Conservation (phyloP, 345 rosid species). For the Gossypium herbaceum region DNA sequence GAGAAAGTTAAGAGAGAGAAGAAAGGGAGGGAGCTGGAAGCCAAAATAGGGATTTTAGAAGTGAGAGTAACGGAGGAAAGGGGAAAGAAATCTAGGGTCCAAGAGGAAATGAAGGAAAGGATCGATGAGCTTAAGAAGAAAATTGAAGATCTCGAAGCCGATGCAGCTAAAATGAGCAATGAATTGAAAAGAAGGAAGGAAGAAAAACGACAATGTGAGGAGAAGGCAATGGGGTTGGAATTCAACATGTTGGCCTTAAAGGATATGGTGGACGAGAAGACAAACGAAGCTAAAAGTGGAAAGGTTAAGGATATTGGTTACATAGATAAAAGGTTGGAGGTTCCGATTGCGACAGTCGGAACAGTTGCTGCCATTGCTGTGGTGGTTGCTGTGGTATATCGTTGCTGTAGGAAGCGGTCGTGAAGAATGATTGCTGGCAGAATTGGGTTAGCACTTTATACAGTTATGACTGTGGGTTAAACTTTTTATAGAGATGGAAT, state of each 20-base stretch:
- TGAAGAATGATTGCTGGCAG: background rate
- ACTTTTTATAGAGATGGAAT: too few species aligned
- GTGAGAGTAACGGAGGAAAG: background rate
- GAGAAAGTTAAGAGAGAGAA: background rate
- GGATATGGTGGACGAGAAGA: background rate
- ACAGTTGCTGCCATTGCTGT: background rate
- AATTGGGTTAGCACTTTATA: background rate
- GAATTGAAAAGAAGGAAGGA: background rate
- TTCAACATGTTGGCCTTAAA: background rate
- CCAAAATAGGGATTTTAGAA: background rate
- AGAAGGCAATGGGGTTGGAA: background rate
- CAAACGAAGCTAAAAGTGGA: background rate
- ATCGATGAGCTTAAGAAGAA: background rate
- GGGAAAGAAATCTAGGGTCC: background rate
- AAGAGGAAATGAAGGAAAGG: background rate
- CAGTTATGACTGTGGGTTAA: background rate
- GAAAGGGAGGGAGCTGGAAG: background rate
- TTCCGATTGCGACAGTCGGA: background rate
- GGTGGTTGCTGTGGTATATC: background rate
- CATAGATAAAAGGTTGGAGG: background rate
- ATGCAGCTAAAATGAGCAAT: background rate
- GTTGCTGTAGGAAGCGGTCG: background rate
- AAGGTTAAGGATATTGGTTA: background rate
- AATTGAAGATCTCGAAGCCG: background rate
- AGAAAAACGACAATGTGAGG: background rate